Conservation (phyloP, 2,329 filamentous ascomycete species). For the Mycosphaerella sp. region DNA sequence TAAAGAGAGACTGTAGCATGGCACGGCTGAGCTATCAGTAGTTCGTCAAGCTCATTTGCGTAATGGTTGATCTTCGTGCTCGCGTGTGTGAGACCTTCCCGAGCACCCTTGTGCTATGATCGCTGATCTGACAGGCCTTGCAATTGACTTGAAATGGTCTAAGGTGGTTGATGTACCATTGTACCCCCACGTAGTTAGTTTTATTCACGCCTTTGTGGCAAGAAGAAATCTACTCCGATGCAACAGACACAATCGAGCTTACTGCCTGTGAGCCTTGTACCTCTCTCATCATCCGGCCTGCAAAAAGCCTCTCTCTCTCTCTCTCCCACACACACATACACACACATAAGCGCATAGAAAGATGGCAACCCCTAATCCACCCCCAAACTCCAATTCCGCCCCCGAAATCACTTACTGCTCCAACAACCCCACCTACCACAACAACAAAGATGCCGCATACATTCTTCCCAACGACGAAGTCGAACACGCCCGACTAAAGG, state of each 20-base stretch:
- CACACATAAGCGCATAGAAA: background rate
- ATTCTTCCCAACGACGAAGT: conserved; percentile 15
- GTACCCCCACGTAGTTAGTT: too few species aligned
- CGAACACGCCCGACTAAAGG: conserved; percentile 22
- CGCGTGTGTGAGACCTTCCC: background rate
- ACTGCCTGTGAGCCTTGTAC: too few species aligned
- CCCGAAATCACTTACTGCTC: conserved; percentile 3
- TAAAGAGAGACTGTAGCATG: too few species aligned
- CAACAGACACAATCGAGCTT: too few species aligned
- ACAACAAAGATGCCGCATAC: conserved; percentile 11
- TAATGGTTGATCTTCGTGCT: background rate
- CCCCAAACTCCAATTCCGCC: background rate
- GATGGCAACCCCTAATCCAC: background rate
- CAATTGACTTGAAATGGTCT: background rate
- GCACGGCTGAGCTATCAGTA: too few species aligned
- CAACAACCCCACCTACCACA: conserved; percentile 10
- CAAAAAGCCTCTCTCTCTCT: too few species aligned
- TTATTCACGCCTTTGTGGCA: too few species aligned
- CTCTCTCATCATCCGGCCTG: too few species aligned
- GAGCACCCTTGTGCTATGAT: background rate
- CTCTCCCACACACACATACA: too few species aligned
- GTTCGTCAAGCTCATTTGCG: background rate
- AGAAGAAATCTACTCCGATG: too few species aligned
- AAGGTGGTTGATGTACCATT: too few species aligned
- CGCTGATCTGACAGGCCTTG: background rate